Evolutionary conservation across 2,329 filamentous ascomycete species (phyloP).

Genomic region (Nothopassalora personata): DNA sequence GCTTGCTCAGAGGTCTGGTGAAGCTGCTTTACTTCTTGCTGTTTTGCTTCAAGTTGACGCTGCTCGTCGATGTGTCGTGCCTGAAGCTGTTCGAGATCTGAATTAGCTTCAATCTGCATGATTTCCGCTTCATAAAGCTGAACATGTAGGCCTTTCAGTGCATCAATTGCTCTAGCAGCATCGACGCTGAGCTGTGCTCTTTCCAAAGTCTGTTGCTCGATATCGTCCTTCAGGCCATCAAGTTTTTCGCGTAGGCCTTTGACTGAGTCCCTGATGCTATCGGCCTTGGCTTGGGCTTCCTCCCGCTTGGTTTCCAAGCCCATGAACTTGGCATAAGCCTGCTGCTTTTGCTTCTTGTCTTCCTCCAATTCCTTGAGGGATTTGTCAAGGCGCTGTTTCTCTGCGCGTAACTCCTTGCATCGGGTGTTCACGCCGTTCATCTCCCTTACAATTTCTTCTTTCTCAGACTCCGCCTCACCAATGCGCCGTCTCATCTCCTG

Average conservation of each 20-base stretch:
- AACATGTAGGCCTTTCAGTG: constrained; percentile 57
- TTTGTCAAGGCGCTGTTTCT: constrained; percentile 29
- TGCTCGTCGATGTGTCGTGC: constrained; percentile 56
- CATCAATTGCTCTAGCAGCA: constrained; percentile 57
- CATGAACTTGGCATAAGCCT: constrained; percentile 55
- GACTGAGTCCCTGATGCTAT: constrained; percentile 38
- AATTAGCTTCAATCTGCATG: constrained; percentile 71
- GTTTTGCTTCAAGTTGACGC: constrained; percentile 46
- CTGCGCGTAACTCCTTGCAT: constrained; percentile 26
- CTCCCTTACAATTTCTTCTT: constrained; percentile 36
- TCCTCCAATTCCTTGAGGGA: constrained; percentile 38
- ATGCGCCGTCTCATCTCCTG: constrained; percentile 54
- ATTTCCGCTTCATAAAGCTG: constrained; percentile 65
- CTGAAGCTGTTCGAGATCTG: constrained; percentile 67
- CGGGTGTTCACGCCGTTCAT: constrained; percentile 19
- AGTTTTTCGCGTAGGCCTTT: constrained; percentile 45
- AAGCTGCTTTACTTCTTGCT: constrained; percentile 37
- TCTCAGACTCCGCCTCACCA: constrained; percentile 37
- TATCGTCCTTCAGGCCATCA: constrained; percentile 43
- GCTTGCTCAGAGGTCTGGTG: constrained; percentile 13
- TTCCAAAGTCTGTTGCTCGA: constrained; percentile 26
- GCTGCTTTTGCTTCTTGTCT: constrained; percentile 50
- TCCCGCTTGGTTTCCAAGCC: constrained; percentile 67
- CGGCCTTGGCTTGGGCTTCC: constrained; percentile 47
- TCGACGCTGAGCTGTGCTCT: constrained; percentile 43